Conservation (phyloP, 2,329 filamentous ascomycete genomes). For the Cercospora sesami region DNA sequence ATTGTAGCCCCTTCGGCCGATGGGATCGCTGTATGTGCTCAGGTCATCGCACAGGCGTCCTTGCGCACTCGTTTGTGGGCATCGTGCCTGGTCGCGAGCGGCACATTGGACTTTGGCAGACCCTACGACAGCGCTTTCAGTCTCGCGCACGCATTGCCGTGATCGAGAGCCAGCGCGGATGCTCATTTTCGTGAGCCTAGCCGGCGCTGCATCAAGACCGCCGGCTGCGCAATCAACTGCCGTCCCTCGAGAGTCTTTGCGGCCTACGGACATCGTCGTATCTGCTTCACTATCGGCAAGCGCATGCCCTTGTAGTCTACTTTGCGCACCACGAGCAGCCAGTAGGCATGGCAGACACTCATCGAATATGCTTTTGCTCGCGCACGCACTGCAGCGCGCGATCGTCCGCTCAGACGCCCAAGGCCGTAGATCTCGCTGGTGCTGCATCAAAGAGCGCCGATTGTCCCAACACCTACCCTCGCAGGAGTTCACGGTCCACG, state of each 20-base stretch:
- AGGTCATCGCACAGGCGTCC: neutral
- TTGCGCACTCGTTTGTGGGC: neutral
- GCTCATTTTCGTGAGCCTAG: neutral
- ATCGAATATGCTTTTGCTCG: neutral
- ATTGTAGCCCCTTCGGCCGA: neutral
- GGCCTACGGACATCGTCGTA: neutral
- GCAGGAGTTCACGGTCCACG: neutral
- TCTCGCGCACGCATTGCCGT: neutral
- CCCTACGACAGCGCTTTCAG: neutral
- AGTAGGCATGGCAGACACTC: neutral
- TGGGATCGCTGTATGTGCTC: neutral
- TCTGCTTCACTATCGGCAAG: neutral
- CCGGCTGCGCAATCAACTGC: neutral
- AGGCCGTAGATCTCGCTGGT: neutral
- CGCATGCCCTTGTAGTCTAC: neutral
- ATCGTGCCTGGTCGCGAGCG: neutral
- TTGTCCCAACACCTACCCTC: neutral
- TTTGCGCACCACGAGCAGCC: neutral
- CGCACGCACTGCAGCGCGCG: neutral
- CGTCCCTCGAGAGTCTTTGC: neutral
- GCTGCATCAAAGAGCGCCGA: neutral
- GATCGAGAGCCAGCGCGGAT: neutral
- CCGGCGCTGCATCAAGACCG: neutral
- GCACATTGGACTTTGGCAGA: neutral
- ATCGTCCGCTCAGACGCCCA: neutral